phyloP scores from a whole-genome alignment of 805 yeast species.

The Pachysolen tannophilus region DNA sequence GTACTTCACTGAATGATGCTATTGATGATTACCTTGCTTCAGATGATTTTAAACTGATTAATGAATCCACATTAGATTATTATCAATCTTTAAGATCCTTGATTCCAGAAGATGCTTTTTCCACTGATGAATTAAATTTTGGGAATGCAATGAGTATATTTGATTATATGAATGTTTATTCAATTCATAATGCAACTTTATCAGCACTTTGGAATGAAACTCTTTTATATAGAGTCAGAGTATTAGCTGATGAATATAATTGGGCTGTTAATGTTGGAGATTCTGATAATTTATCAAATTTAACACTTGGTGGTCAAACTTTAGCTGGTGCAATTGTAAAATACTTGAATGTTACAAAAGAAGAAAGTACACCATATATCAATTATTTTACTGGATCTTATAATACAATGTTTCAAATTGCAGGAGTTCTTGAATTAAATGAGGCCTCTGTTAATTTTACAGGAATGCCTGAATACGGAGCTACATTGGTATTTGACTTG shows the following conservation, averaged over 20 bases:
- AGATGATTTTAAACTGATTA: conserved; percentile 22
- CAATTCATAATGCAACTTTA: conserved; percentile 32
- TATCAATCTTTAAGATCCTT: conserved; percentile 25
- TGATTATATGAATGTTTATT: conserved; percentile 32
- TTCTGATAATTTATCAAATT: conserved; percentile 18
- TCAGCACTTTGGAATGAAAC: conserved; percentile 24
- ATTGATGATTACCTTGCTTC: conserved; percentile 20
- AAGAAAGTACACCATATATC: conserved; percentile 27
- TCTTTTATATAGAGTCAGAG: conserved; percentile 21
- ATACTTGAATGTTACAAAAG: conserved; percentile 28
- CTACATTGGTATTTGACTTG: conserved; percentile 37
- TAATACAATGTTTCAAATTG: conserved; percentile 34
- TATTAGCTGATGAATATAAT: conserved; percentile 31
- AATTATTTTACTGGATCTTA: conserved; percentile 37
- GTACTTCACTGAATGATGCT: conserved; percentile 31
- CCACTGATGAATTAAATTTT: conserved; percentile 25
- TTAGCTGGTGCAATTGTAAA: conserved; percentile 26
- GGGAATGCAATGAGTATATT: conserved; percentile 30
- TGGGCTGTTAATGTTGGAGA: conserved; percentile 27
- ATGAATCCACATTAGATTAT: conserved; percentile 29
- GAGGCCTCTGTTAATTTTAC: conserved; percentile 28
- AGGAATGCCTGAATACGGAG: conserved; percentile 39
- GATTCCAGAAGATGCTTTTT: conserved; percentile 19
- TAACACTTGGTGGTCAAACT: conserved; percentile 35
- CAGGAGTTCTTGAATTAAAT: conserved; percentile 27